Base-by-base conservation (phyloP, 345 rosid species). In the Xanthoceras sorbifolium region DNA sequence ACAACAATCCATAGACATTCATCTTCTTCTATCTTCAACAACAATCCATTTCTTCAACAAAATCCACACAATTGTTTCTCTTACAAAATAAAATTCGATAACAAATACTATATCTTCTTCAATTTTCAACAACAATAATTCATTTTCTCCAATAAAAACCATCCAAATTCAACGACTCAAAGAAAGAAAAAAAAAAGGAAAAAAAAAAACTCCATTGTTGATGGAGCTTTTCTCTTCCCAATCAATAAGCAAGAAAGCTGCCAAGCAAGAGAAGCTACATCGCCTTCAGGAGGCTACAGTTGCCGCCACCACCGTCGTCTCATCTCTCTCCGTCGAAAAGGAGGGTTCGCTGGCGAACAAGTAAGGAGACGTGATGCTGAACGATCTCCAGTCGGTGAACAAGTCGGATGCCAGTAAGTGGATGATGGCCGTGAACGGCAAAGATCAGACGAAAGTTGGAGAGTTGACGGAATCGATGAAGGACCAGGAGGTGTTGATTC, bases 191-290 rank as follows among this genome's bases (percentile, higher is more conserved):
- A n/a, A n/a, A n/a, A n/a, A n/a, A n/a, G n/a, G n/a, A n/a, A n/a
- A n/a, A n/a, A n/a, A n/a, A n/a, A n/a, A n/a, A n/a, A n/a, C n/a
- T n/a, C n/a, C n/a, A n/a, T n/a, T n/a, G n/a, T n/a, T n/a, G n/a
- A n/a, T n/a, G n/a, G n/a, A n/a, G n/a, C n/a, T n/a, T n/a, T n/a
- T n/a, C 5, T 46, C 82, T 25, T 76, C 81, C 20, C 81, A 85
- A 29, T 50, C 80, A n/a, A 42, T 82, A 26, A 92, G 94, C 87
- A 94, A 92, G 82, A 94, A 94, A 68, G 96, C 97, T 0, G 91
- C 90, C 48, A 94, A 89, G 84, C 87, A 80, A 46, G 97, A 91
- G 82, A 94, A 92, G 84, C 46, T 84, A 20, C 94, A 92, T 3
- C 96, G 94, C 77, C 90, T 85, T 26, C 88, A 86, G 79, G 97